Percentiles rank a stretch among this genome's conserved stretches.
phyloP scores from a whole-genome alignment of 2,329 filamentous ascomycete genomes.

The Sporothrix variecibatus region DNA sequence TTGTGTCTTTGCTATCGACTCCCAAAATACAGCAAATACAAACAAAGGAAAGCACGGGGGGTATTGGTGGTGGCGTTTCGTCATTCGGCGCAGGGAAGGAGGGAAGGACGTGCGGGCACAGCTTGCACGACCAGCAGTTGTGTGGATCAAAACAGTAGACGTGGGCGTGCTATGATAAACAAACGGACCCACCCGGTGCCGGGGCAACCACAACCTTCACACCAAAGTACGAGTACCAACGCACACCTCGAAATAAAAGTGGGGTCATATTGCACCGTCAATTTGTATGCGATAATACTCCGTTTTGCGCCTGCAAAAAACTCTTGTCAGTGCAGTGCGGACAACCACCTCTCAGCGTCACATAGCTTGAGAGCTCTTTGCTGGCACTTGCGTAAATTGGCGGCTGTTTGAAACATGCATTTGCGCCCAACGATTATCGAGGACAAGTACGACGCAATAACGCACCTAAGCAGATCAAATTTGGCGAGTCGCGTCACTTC shows the following conservation, averaged over 20 bases:
- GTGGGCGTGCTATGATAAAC: slow-evolving; percentile 26
- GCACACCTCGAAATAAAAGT: slow-evolving; percentile 2
- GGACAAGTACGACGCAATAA: background rate
- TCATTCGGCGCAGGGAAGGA: slow-evolving; percentile 17
- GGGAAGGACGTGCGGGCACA: slow-evolving; percentile 20
- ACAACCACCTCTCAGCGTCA: background rate
- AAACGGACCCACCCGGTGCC: slow-evolving; percentile 25
- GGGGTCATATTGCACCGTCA: slow-evolving; percentile 4
- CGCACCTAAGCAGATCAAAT: background rate
- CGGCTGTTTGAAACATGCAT: background rate
- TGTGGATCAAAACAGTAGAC: slow-evolving; percentile 30
- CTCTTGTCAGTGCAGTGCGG: too few relatives aligned
- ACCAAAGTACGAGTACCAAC: background rate
- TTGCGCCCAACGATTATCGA: background rate
- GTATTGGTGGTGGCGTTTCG: background rate
- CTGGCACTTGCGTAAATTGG: background rate
- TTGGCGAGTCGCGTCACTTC: background rate
- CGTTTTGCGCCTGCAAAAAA: background rate
- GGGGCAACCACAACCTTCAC: slow-evolving; percentile 26
- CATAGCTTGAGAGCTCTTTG: background rate
- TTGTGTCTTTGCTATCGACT: background rate
- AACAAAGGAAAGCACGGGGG: background rate
- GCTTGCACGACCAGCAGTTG: slow-evolving; percentile 9
- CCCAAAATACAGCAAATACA: background rate
- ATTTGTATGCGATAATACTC: background rate